A percentile compares a stretch with the other conserved stretches of the same genome.
Conservation (phyloP, 768 basidiomycete species). For the Phanerochaete sordida region DNA sequence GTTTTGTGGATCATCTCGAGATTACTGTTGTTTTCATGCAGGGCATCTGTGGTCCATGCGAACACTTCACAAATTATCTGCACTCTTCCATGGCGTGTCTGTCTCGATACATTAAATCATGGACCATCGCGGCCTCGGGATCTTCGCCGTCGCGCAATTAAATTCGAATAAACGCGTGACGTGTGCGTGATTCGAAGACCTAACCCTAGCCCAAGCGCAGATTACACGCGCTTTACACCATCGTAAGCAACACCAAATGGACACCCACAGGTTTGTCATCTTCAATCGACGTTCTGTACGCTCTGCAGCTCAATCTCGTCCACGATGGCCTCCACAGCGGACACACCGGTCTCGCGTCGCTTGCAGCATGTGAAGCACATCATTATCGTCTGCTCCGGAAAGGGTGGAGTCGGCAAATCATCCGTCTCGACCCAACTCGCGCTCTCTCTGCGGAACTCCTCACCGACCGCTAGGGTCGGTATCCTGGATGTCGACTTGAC, state of each 20-base stretch:
- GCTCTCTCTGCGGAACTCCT: slow-evolving; percentile 72
- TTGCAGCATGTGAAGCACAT: slow-evolving; percentile 76
- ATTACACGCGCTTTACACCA: slow-evolving; percentile 1
- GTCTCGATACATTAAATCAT: too few species aligned
- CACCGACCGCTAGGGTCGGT: slow-evolving; percentile 70
- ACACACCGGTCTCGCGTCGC: slow-evolving; percentile 67
- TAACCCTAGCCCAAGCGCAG: not conserved
- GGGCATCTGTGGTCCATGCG: too few species aligned
- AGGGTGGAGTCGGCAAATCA: slow-evolving; percentile 99
- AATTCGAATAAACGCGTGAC: too few species aligned
- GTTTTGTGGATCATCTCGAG: too few species aligned
- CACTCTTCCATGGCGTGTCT: too few species aligned
- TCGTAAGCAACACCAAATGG: slow-evolving; percentile 2
- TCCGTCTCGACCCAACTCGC: slow-evolving; percentile 92
- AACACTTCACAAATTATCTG: too few species aligned
- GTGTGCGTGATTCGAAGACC: not conserved
- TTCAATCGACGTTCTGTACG: not conserved
- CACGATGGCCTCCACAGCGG: slow-evolving; percentile 26
- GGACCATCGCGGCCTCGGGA: too few species aligned
- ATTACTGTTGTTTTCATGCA: too few species aligned
- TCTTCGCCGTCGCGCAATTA: too few species aligned
- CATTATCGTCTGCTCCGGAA: slow-evolving; percentile 92
- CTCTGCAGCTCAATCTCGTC: slow-evolving; percentile 1
- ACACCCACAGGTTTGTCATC: slow-evolving; percentile 8
- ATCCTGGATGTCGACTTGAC: slow-evolving; percentile 93